Conservation (phyloP, 2,329 filamentous ascomycete species). For the Fusarium gaditjirri region DNA sequence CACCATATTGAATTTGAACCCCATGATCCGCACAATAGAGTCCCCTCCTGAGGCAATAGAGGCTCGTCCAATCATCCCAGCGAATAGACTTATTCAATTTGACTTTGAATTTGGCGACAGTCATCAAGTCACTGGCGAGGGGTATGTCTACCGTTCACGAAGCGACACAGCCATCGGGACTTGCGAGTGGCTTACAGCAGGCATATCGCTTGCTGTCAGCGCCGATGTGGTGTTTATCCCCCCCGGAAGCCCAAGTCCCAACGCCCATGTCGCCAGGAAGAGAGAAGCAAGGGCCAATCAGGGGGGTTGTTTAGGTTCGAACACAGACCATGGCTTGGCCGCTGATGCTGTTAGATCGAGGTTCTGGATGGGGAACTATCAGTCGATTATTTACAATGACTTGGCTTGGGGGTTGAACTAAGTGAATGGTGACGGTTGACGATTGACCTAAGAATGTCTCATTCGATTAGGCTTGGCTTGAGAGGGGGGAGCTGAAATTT, state of each 20-base stretch:
- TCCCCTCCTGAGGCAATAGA: conserved; percentile 4
- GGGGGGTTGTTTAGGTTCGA: conserved; percentile 7
- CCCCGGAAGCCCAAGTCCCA: neutral
- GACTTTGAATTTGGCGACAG: neutral
- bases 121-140: neutral
- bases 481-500: neutral
- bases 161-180: conserved; percentile 6
- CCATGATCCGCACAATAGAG: conserved; percentile 17
- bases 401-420: conserved; percentile 7
- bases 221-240: neutral
- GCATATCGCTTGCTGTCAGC: neutral
- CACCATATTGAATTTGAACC: conserved; percentile 4
- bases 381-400: conserved; percentile 16
- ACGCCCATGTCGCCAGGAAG: conserved; percentile 8
- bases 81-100: conserved; percentile 10
- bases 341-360: conserved; percentile 4
- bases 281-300: conserved; percentile 9
- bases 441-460: conserved; percentile 7
- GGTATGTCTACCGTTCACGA: neutral
- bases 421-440: conserved; percentile 10
- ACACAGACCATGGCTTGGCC: conserved; percentile 22
- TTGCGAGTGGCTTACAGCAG: conserved; percentile 27
- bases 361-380: conserved; percentile 27
- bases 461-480: neutral
- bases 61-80: neutral